These are phyloP conservation scores for Lolium rigidum DNA, from an alignment of 176 grass and related monocot genomes.

Conservation along the genomic window DNA sequence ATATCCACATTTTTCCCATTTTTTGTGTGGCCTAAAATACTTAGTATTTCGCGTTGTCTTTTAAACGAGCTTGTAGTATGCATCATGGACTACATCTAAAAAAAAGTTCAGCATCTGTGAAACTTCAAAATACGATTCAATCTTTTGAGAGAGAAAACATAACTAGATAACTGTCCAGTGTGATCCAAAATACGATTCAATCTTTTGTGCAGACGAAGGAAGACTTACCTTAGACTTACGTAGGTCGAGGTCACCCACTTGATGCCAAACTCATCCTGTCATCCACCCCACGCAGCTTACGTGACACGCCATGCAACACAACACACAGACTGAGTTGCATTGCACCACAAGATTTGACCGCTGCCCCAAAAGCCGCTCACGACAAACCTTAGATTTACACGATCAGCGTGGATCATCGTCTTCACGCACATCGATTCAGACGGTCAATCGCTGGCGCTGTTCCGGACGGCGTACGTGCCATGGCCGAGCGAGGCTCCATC, in stretches of 20 bases:
- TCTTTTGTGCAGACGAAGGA: no score
- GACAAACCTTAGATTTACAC: neutral
- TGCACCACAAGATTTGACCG: conserved; percentile 50
- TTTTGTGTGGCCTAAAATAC: no score
- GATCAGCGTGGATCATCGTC: neutral
- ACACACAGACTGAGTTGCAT: neutral
- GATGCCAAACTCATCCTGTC: neutral
- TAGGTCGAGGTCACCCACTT: neutral
- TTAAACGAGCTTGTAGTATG: no score
- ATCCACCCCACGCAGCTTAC: neutral
- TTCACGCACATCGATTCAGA: neutral
- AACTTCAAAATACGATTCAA: no score
- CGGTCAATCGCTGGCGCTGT: neutral
- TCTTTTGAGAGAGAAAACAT: no score
- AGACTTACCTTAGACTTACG: no score
- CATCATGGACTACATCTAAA: no score
- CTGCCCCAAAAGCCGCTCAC: conserved; percentile 28
- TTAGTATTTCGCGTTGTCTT: no score
- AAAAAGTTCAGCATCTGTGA: no score
- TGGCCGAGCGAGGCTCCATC: neutral
- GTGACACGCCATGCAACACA: conserved; percentile 12
- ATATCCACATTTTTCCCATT: no score
- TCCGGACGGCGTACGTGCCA: neutral
- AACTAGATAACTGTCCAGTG: no score
- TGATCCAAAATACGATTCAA: no score